Evolutionary conservation across 257 asterid species (phyloP).

Genomic region (Petrea volubilis): DNA sequence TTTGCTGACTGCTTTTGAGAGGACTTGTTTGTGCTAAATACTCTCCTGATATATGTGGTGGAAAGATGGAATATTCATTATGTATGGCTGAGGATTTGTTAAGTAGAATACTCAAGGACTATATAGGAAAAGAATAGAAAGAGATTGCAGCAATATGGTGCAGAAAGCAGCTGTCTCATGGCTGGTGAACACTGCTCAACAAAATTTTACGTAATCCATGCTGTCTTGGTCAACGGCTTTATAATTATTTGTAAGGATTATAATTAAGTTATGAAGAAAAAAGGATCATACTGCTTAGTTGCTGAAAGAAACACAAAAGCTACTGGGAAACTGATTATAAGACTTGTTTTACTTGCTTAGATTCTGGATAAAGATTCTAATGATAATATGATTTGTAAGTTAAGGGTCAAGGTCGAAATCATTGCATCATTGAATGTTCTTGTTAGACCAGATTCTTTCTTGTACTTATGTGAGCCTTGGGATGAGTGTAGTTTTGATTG

Average conservation of each 20-base stretch:
- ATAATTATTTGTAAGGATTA: no score
- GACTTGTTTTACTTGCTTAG: not conserved
- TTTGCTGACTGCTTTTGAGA: conserved; percentile 14
- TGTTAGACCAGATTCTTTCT: not conserved
- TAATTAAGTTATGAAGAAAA: conserved; percentile 1
- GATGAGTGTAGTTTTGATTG: not conserved
- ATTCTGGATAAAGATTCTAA: conserved; percentile 7
- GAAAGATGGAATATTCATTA: conserved; percentile 2
- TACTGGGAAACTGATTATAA: conserved; percentile 1
- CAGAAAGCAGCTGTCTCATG: not conserved
- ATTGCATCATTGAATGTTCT: conserved; percentile 13
- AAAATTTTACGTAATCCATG: not conserved
- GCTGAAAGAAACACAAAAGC: conserved; percentile 1
- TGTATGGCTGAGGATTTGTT: conserved; percentile 15
- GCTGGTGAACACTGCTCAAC: not conserved
- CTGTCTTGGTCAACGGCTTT: not conserved
- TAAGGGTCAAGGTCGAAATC: not conserved
- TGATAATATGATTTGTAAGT: not conserved
- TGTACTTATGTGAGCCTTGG: conserved; percentile 10
- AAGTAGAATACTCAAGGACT: conserved; percentile 1
- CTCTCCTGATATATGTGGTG: not conserved
- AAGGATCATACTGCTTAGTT: not conserved
- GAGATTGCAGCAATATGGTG: conserved; percentile 10
- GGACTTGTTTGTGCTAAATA: conserved; percentile 13
- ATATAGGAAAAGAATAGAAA: not conserved